Base-by-base conservation (phyloP, 1,284 basidiomycete species). In the Amylostereum areolatum region DNA sequence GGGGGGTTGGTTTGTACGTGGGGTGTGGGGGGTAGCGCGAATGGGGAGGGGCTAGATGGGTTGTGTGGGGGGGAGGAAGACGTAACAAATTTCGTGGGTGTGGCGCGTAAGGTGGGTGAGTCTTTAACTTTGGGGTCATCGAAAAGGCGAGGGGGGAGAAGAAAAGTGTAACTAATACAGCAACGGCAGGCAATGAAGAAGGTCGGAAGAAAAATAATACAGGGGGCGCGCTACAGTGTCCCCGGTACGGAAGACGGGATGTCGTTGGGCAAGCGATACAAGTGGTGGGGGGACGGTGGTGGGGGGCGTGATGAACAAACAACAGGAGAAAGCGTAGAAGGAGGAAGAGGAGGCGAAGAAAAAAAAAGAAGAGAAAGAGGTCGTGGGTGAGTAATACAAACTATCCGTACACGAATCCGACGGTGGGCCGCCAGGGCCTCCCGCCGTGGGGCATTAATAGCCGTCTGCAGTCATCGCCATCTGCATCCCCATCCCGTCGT, bases 81-180 rank as follows among this genome's bases (percentile, higher is more conserved):
- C 49, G 45, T 41, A 34, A 28, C 47, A 32, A 24, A 41, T 51
- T 46, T 45, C 51, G 11, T 43, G 46, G 32, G 43, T 52, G 42
- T 52, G 42, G 50, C 51, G 51, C 51, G 52, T 49, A 46, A 36
- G 5, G 40, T 27, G 36, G 49, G 8, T 32, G 47, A 36, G 12
- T 18, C 18, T 18, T 18, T 18, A 18, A 18, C 18, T 18, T 18
- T 18, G 18, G 18, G 18, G 18, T 18, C 18, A 18, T 18, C 18
- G 18, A 18, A 18, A 18, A 18, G 18, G 18, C 18, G 40, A 42
- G n/a, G 52, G 36, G 36, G 32, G 46, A 18, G 39, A 42, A 18
- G 28, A 30, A 32, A 52, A 52, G 34, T 44, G 52, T 52, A 51
- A 51, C 47, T 41, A 48, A 52, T 36, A 40, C 10, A 45, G 52